Evolutionary conservation across 2,329 filamentous ascomycete species (phyloP), one percentile per base, ranked within the genome.

Genomic region (Nemania sp.): DNA sequence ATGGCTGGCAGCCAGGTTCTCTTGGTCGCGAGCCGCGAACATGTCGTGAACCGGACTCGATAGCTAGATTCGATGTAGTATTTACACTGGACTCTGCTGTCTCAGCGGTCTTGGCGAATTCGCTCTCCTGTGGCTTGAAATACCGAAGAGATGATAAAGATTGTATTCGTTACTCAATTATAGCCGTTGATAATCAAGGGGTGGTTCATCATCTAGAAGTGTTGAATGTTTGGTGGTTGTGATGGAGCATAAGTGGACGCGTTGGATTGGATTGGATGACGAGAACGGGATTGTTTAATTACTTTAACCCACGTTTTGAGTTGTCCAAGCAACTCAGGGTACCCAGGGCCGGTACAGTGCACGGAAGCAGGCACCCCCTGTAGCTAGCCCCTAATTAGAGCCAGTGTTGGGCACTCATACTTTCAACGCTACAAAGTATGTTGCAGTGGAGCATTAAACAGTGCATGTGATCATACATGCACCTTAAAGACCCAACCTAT

Each of bases 1-100:
- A 69, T 88, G 88, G 61, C 80, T 82, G 69, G 90, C 86, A 65
- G 90, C 82, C 71, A 90, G 75, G 73, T 97, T 97, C 73, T 97
- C 92, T 75, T 96, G 91, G 72, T 96, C 89, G 65, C 86, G 83
- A 68, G 87, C 80, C 56, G 89, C 89, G 69, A 91, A 79, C 90
- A 92, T 39, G 36, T 39, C 4, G 36, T 23, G 77, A 66, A 63
- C 64, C 57, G 54, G 51, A 60, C 24, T 17, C 55, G 23, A 49
- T 46, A 54, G 40, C 15, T 36, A n/a, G n/a, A n/a, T n/a, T n/a
- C n/a, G n/a, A n/a, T n/a, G n/a, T 31, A 31, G 11, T 28, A 28
- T 28, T 28, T 26, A 44, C 26, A 50, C 43, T 43, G 6, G 15
- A 42, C 17, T 17, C 42, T 15, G 19, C 14, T 44, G 30, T 26